Evolutionary conservation across 108 stramenopile genomes (phyloP).

Genomic region (Skeletonema menzelii): DNA sequence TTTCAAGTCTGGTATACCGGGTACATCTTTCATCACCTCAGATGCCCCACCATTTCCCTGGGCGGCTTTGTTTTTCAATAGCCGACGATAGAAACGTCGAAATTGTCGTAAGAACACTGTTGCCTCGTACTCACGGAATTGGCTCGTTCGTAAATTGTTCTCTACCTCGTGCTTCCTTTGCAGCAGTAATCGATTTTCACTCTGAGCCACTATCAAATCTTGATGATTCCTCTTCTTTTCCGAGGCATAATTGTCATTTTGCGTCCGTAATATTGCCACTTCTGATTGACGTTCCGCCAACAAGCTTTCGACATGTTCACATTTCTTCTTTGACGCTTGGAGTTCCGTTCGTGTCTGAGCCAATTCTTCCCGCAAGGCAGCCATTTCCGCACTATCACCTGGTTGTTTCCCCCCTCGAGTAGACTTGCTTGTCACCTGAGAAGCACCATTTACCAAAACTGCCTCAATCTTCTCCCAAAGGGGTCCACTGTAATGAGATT

Average conservation of each 20-base stretch:
- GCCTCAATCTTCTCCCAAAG: constrained; percentile 51
- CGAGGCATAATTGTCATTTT: constrained; percentile 59
- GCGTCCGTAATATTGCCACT: constrained; percentile 63
- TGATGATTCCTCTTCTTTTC: constrained; percentile 60
- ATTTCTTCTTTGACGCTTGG: constrained; percentile 22
- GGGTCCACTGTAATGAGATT: constrained; percentile 47
- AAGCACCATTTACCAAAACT: constrained; percentile 46
- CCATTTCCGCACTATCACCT: constrained; percentile 27
- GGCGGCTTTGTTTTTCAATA: constrained; percentile 66
- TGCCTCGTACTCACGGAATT: constrained; percentile 89
- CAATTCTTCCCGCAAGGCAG: constrained; percentile 35
- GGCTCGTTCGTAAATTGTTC: constrained; percentile 72
- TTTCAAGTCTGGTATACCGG: constrained; percentile 72
- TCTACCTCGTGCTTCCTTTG: constrained; percentile 66
- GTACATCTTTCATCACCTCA: constrained; percentile 58
- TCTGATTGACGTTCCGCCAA: constrained; percentile 61
- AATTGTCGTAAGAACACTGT: constrained; percentile 84
- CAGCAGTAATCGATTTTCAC: constrained; percentile 48
- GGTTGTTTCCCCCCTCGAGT: neutral
- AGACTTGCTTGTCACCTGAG: constrained; percentile 27
- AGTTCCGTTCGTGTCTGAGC: constrained; percentile 27
- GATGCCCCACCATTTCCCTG: constrained; percentile 66
- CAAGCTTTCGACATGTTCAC: constrained; percentile 45
- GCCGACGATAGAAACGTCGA: constrained; percentile 74
- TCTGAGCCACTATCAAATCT: constrained; percentile 56